These are phyloP conservation scores for Postia placenta DNA, from an alignment of 768 basidiomycete species.

Conservation along the genomic window DNA sequence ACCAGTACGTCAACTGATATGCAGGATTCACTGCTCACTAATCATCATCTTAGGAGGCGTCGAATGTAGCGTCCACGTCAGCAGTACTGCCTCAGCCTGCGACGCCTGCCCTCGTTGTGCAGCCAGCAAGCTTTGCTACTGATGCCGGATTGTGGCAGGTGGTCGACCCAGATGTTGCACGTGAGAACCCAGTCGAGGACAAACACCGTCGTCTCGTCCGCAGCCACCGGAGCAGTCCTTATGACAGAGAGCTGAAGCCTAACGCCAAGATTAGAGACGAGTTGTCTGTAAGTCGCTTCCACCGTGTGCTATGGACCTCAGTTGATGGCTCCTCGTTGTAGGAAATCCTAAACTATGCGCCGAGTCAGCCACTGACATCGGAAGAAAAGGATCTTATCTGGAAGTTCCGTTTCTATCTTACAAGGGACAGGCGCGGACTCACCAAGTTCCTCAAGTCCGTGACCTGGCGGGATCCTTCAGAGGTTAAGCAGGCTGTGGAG, in stretches of 20 bases:
- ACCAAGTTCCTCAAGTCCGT: slow-evolving; percentile 98
- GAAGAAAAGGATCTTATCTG: slow-evolving; percentile 96
- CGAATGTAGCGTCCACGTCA: slow-evolving; percentile 34
- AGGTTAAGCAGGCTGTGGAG: slow-evolving; percentile 97
- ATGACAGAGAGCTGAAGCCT: slow-evolving; percentile 93
- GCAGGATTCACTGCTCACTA: neutral
- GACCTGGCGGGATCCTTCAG: slow-evolving; percentile 92
- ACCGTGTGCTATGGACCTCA: neutral
- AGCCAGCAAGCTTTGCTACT: slow-evolving; percentile 41
- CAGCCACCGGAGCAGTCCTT: slow-evolving; percentile 90
- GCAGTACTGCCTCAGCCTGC: slow-evolving; percentile 33
- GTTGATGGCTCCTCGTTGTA: slow-evolving; percentile 24
- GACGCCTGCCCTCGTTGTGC: slow-evolving; percentile 34
- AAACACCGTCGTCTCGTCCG: slow-evolving; percentile 93
- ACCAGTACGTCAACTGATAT: slow-evolving; percentile 44
- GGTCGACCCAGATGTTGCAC: slow-evolving; percentile 82
- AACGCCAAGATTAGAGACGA: slow-evolving; percentile 95
- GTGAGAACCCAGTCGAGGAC: slow-evolving; percentile 96
- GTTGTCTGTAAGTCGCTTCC: slow-evolving; percentile 56
- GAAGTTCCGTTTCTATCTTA: slow-evolving; percentile 99
- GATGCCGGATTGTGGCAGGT: slow-evolving; percentile 83
- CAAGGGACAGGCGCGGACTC: slow-evolving; percentile 85
- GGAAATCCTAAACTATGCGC: slow-evolving; percentile 89
- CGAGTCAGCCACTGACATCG: slow-evolving; percentile 77
- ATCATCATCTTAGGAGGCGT: slow-evolving; percentile 30